Evolutionary conservation across 2,329 filamentous ascomycete genomes (phyloP).

Genomic region (Bipolaris zeicola): DNA sequence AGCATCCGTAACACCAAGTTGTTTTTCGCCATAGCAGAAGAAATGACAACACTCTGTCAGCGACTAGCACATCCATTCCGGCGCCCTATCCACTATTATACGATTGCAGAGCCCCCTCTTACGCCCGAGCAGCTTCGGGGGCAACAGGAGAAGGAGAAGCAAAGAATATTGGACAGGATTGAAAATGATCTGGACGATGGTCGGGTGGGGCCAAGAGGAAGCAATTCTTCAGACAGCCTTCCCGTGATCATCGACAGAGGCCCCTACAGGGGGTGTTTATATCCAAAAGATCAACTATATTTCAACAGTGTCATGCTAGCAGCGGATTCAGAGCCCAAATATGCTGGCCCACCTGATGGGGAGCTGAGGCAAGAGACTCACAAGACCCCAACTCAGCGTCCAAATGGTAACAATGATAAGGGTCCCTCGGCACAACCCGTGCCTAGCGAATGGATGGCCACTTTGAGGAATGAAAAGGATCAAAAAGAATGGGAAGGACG

Average conservation of each 20-base stretch:
- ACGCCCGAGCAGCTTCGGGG: neutral
- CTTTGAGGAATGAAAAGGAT: neutral
- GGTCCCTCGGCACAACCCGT: constrained; percentile 3
- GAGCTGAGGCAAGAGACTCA: constrained; percentile 11
- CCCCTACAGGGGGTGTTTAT: constrained; percentile 15
- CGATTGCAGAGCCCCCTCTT: neutral
- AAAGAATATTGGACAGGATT: constrained; percentile 1
- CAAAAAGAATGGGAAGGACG: constrained; percentile 1
- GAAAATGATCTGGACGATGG: constrained; percentile 13
- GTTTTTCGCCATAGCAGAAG: neutral
- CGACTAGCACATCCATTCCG: constrained; percentile 20
- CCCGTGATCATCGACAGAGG: constrained; percentile 23
- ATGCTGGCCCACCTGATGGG: neutral
- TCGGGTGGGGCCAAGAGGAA: neutral
- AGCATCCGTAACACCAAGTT: neutral
- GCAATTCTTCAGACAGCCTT: constrained; percentile 11
- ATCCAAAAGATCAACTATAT: constrained; percentile 20
- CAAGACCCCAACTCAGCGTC: constrained; percentile 3
- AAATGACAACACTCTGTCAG: constrained; percentile 17
- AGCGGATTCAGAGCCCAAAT: constrained; percentile 11
- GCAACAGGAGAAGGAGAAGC: neutral
- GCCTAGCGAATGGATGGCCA: constrained; percentile 4
- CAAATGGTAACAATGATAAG: neutral
- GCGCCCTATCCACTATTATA: constrained; percentile 6
- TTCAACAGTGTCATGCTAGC: constrained; percentile 30